Conservation (phyloP, 2,329 filamentous ascomycete genomes). For the Diatrype stigma region DNA sequence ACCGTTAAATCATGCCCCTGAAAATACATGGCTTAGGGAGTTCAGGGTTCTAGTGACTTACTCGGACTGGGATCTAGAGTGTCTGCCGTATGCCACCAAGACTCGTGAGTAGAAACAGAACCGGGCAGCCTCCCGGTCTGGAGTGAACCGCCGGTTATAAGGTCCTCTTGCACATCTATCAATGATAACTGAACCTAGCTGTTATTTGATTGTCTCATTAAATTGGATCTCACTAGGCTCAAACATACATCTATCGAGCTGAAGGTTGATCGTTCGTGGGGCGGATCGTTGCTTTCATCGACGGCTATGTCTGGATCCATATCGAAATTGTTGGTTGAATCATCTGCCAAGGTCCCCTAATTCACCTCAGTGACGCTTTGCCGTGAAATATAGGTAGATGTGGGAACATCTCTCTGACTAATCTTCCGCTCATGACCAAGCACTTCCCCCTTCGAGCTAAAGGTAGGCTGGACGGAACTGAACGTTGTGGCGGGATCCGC, state of each 20-base stretch:
- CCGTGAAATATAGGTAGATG: conserved; percentile 25
- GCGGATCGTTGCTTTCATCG: not conserved
- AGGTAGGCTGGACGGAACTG: conserved; percentile 22
- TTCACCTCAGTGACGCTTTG: conserved; percentile 29
- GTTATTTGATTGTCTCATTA: no score
- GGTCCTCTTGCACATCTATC: no score
- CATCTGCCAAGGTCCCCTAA: conserved; percentile 18
- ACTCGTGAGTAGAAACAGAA: not conserved
- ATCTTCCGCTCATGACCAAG: not conserved
- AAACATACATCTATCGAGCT: not conserved
- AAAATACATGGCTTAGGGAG: no score
- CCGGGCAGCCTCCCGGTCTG: not conserved
- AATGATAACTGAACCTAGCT: not conserved
- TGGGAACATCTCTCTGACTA: conserved; percentile 2
- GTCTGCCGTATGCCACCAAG: no score
- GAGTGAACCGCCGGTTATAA: not conserved
- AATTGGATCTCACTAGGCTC: not conserved
- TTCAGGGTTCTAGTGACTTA: no score
- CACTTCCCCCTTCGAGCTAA: conserved; percentile 12
- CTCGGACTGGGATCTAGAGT: no score
- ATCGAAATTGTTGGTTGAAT: conserved; percentile 1
- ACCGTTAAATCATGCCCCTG: no score
- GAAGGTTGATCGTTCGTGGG: not conserved
- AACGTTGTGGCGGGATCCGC: conserved; percentile 28
- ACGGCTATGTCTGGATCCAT: not conserved